Conservation (phyloP, 225 moss, liverwort and hornwort species). For the Bryum argenteum region DNA sequence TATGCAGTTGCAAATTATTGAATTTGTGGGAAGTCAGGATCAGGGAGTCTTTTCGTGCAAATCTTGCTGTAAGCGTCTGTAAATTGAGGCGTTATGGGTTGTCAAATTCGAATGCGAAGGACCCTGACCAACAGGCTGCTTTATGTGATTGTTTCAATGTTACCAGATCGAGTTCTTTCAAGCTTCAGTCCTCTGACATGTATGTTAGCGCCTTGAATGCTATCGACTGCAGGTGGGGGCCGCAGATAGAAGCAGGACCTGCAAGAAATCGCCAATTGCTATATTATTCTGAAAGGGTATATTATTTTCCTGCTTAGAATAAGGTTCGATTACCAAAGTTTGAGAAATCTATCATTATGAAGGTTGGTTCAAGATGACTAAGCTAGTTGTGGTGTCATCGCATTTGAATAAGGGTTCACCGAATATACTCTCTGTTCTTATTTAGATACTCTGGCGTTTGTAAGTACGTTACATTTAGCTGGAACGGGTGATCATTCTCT, state of each 20-base stretch:
- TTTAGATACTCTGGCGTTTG: slow-evolving; percentile 1
- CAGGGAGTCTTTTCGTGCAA: not conserved
- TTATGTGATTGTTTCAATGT: not conserved
- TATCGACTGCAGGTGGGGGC: slow-evolving; percentile 74
- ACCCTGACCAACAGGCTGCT: not conserved
- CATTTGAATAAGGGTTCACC: not conserved
- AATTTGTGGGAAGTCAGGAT: not conserved
- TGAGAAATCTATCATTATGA: not conserved
- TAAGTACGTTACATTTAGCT: not conserved
- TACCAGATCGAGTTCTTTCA: slow-evolving; percentile 18
- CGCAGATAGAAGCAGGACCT: slow-evolving; percentile 66
- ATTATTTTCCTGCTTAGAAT: slow-evolving; percentile 18
- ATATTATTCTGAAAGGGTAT: slow-evolving; percentile 85
- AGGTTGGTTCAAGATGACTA: not conserved
- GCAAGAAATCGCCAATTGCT: slow-evolving; percentile 77
- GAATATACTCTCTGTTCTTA: not conserved
- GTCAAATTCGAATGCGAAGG: not conserved
- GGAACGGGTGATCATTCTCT: too few relatives aligned
- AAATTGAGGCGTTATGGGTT: not conserved
- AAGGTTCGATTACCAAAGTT: not conserved
- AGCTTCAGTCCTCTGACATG: not conserved
- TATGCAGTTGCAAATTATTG: not conserved
- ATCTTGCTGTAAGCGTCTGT: not conserved
- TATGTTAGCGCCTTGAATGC: slow-evolving; percentile 21
- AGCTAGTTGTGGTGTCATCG: not conserved